Evolutionary conservation across 2,329 filamentous ascomycete genomes (phyloP).

Genomic region (Pseudocercospora fijiensis): DNA sequence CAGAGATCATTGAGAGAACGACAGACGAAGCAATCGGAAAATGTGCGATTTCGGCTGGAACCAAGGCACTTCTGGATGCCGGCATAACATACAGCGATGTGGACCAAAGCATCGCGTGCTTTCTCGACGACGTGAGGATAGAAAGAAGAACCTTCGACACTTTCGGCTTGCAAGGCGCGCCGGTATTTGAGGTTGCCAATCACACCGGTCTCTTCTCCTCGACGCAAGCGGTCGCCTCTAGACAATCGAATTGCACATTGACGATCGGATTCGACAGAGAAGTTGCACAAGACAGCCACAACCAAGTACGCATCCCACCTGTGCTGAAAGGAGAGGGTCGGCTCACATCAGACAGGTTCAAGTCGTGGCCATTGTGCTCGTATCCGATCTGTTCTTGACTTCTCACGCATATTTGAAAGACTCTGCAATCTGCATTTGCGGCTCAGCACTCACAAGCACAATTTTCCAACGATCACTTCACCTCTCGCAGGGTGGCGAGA

Average conservation of each 20-base stretch:
- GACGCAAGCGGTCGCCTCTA: slow-evolving; percentile 22
- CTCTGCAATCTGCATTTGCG: slow-evolving; percentile 24
- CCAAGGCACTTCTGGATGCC: slow-evolving; percentile 33
- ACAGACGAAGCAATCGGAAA: slow-evolving; percentile 1
- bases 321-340: background rate
- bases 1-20: slow-evolving; percentile 9
- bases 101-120: slow-evolving; percentile 26
- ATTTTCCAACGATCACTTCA: slow-evolving; percentile 15
- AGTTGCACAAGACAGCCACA: background rate
- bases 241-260: slow-evolving; percentile 26
- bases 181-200: slow-evolving; percentile 26
- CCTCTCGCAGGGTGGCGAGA: background rate
- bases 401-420: slow-evolving; percentile 33
- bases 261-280: slow-evolving; percentile 28
- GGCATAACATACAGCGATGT: slow-evolving; percentile 32
- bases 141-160: slow-evolving; percentile 22
- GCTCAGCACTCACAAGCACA: slow-evolving; percentile 15
- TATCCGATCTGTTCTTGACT: slow-evolving; percentile 30
- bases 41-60: slow-evolving; percentile 24
- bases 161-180: slow-evolving; percentile 27
- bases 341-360: slow-evolving; percentile 4
- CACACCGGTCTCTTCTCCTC: slow-evolving; percentile 26
- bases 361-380: slow-evolving; percentile 26
- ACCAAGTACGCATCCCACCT: background rate
- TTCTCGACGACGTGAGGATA: slow-evolving; percentile 22